phyloP scores from a whole-genome alignment of 805 yeast species.

The Starmerella bombi region DNA sequence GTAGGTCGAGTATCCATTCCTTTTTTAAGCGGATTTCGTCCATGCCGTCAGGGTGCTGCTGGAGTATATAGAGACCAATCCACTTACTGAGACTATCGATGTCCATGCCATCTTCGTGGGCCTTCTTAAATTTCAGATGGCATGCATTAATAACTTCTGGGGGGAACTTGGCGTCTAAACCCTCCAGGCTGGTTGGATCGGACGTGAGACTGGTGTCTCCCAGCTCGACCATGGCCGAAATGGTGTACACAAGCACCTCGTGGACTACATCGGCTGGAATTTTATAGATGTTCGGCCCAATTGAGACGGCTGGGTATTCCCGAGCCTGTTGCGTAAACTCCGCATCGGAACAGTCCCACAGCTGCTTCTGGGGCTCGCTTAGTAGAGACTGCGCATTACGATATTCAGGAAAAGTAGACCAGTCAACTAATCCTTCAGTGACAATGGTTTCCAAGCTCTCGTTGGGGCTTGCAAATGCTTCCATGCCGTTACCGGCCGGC shows the following conservation, averaged over 20 bases:
- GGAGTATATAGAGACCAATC: slow-evolving; percentile 48
- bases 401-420: slow-evolving; percentile 21
- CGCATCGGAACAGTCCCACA: slow-evolving; percentile 29
- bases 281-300: slow-evolving; percentile 34
- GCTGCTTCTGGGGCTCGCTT: not conserved
- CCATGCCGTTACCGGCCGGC: slow-evolving; percentile 7
- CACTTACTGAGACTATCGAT: slow-evolving; percentile 37
- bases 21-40: slow-evolving; percentile 32
- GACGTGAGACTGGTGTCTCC: slow-evolving; percentile 8
- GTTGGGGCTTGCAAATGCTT: slow-evolving; percentile 21
- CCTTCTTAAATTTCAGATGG: slow-evolving; percentile 33
- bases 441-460: slow-evolving; percentile 20
- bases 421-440: slow-evolving; percentile 15
- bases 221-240: slow-evolving; percentile 20
- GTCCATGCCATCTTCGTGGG: slow-evolving; percentile 29
- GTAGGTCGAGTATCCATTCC: slow-evolving; percentile 31
- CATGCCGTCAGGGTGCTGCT: slow-evolving; percentile 27
- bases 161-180: slow-evolving; percentile 21
- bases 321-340: slow-evolving; percentile 47
- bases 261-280: slow-evolving; percentile 22
- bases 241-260: slow-evolving; percentile 20
- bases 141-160: slow-evolving; percentile 38
- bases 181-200: not conserved
- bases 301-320: slow-evolving; percentile 40
- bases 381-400: not conserved